A percentile compares a stretch with the other conserved stretches of the same genome.
Conservation (phyloP, 768 basidiomycete species). For the Psilocybe cyanescens region DNA sequence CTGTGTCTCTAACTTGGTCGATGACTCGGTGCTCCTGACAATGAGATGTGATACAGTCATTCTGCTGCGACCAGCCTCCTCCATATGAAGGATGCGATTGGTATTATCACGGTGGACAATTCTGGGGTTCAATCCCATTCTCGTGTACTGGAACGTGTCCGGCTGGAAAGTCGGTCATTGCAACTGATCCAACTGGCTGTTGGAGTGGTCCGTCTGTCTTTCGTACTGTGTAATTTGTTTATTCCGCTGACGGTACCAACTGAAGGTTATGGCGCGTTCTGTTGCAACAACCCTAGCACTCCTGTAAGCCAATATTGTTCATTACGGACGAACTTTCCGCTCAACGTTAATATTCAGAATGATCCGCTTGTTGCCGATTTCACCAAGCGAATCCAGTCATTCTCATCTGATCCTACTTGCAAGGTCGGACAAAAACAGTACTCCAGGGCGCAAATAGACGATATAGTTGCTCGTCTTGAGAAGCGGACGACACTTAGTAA, state of each 20-base stretch:
- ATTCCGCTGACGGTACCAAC: too few species aligned
- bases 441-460: neutral
- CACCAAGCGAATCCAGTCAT: neutral
- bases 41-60: neutral
- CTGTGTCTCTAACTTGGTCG: neutral
- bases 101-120: neutral
- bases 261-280: neutral
- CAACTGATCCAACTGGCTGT: neutral
- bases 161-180: neutral
- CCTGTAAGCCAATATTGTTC: neutral
- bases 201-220: neutral
- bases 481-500: neutral
- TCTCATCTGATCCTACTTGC: neutral
- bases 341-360: neutral
- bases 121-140: neutral
- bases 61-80: constrained; percentile 1
- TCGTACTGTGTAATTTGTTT: too few species aligned
- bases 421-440: neutral
- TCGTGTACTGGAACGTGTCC: neutral
- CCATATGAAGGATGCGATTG: neutral
- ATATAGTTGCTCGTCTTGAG: neutral
- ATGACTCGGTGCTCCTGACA: neutral
- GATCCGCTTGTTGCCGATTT: neutral
- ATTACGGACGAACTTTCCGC: neutral
- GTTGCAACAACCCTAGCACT: neutral